Conservation (phyloP, 306 rosid species). For the Hippophae rhamnoides region DNA sequence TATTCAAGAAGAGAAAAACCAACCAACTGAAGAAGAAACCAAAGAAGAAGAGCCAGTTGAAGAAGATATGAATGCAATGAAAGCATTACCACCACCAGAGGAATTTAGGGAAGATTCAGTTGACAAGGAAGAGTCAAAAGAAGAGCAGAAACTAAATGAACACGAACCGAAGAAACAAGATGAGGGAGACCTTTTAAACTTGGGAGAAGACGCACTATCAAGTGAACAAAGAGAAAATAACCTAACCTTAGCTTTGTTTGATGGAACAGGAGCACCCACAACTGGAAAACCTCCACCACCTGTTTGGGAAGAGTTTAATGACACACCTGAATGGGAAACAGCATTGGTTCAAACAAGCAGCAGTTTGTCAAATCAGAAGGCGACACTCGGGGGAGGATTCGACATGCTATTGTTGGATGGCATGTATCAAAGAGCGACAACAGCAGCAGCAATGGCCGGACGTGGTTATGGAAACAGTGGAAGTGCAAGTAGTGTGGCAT, state of each 20-base stretch:
- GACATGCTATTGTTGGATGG: conserved; percentile 66
- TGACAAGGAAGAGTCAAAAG: conserved; percentile 24
- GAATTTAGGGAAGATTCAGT: conserved; percentile 11
- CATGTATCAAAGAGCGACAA: conserved; percentile 54
- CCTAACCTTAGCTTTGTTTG: conserved; percentile 72
- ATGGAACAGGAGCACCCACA: conserved; percentile 24
- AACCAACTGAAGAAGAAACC: conserved; percentile 1
- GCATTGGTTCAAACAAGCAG: conserved; percentile 61
- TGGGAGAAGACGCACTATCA: conserved; percentile 40
- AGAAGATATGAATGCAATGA: conserved; percentile 36
- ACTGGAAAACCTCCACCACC: conserved; percentile 12
- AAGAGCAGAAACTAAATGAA: conserved; percentile 17
- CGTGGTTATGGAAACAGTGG: conserved; percentile 51
- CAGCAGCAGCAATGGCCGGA: conserved; percentile 29
- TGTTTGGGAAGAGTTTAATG: conserved; percentile 63
- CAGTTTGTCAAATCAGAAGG: conserved; percentile 36
- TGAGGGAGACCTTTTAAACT: conserved; percentile 57
- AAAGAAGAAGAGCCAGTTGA: conserved; percentile 14
- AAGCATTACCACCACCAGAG: conserved; percentile 67
- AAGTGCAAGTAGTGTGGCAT: conserved; percentile 78
- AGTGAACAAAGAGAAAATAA: conserved; percentile 35
- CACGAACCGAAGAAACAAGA: conserved; percentile 7
- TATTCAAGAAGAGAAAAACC: conserved; percentile 2
- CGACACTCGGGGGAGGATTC: conserved; percentile 59
- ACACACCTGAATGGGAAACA: conserved; percentile 74